phyloP scores from a whole-genome alignment of 495 filamentous ascomycete genomes.

The Pyronema domesticum region DNA sequence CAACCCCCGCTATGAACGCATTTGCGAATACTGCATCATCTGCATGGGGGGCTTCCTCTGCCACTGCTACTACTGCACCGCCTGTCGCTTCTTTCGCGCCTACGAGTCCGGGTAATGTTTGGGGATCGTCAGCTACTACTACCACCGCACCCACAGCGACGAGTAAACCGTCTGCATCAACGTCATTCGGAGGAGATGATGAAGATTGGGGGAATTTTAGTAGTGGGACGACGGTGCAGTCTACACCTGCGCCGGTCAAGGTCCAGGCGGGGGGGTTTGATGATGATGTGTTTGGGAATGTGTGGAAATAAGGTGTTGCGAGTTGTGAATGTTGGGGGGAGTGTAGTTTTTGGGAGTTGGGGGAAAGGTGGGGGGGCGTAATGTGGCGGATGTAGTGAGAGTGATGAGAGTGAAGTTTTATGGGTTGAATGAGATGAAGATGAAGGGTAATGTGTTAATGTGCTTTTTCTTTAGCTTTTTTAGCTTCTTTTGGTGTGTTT shows the following conservation, averaged over 20 bases:
- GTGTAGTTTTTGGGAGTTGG: no score
- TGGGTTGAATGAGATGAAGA: no score
- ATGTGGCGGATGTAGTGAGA: no score
- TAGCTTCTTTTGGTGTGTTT: no score
- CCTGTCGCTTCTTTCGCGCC: no score
- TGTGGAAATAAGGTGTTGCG: constrained; percentile 14
- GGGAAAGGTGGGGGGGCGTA: no score
- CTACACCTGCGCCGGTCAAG: constrained; percentile 5
- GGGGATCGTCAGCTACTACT: constrained; percentile 27
- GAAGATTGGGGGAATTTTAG: constrained; percentile 25
- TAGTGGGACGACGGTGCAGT: constrained; percentile 5
- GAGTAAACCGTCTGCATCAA: neutral
- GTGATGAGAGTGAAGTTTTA: no score
- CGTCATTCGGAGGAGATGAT: constrained; percentile 13
- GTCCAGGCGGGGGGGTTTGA: constrained; percentile 11
- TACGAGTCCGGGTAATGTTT: constrained; percentile 21
- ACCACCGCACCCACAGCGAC: neutral
- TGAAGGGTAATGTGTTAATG: no score
- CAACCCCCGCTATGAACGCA: no score
- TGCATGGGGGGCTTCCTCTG: constrained; percentile 15
- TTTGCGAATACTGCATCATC: no score
- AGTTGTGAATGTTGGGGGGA: no score
- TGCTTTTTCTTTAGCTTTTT: no score
- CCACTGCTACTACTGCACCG: constrained; percentile 10
- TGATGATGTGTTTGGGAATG: constrained; percentile 24